phyloP scores from a whole-genome alignment of 352 stramenopile species.

The Globisporangium canariense region DNA sequence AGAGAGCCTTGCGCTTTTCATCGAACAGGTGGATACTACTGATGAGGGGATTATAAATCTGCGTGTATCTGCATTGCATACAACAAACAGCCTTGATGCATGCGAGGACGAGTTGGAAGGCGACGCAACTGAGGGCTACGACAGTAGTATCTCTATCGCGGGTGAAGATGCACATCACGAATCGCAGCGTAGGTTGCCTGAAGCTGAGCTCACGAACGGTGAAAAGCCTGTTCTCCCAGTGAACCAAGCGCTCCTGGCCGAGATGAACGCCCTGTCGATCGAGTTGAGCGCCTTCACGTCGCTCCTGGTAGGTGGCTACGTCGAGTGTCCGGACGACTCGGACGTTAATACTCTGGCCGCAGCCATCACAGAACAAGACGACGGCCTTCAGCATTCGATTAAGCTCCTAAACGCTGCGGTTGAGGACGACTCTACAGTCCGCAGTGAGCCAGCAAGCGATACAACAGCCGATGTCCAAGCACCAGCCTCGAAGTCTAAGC shows the following conservation, averaged over 20 bases:
- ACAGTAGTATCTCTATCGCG: background rate
- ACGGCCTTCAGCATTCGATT: no score
- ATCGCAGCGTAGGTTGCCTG: no score
- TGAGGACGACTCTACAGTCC: background rate
- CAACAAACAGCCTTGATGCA: background rate
- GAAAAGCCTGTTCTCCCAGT: background rate
- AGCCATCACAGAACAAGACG: background rate
- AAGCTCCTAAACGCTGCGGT: background rate
- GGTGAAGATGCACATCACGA: background rate
- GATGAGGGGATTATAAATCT: background rate
- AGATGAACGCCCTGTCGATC: constrained; percentile 16
- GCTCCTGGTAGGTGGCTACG: constrained; percentile 5
- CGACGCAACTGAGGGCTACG: background rate
- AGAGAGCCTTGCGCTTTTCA: no score
- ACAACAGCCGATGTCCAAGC: background rate
- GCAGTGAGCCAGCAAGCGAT: background rate
- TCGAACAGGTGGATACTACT: background rate
- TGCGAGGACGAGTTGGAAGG: background rate
- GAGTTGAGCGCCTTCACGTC: constrained; percentile 27
- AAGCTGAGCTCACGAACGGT: no score
- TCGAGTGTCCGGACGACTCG: background rate
- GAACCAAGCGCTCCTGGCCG: constrained; percentile 7
- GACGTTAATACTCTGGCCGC: background rate
- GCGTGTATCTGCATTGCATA: background rate
- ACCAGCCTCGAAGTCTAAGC: background rate